Base-by-base conservation (phyloP, 108 stramenopile species). In the Cyclotella atomus region DNA sequence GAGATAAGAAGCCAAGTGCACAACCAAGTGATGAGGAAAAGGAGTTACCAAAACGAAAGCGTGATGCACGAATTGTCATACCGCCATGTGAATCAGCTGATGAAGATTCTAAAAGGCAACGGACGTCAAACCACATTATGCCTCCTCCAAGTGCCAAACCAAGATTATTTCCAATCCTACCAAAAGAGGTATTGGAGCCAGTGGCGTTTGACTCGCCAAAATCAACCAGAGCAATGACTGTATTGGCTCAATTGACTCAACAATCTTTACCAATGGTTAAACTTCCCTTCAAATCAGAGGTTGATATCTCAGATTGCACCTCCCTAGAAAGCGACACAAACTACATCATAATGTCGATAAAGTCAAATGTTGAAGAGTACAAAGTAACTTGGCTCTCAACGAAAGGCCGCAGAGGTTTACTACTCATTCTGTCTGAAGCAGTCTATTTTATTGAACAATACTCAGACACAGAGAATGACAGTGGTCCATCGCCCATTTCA, bases 301-400 rank as follows among this genome's bases (percentile, higher is more conserved):
- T 73, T 1, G 71, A 73, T 36, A 36, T 77, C 24, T 82, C 81
- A 10, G 21, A 36, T 57, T 61, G 28, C 15, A 61, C 43, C 21
- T 65, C 35, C 5, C 23, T 32, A 0, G 43, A 62, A 9, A 50
- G 43, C 28, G 47, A 32, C 21, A 56, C 46, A 17, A 74, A 52
- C 16, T 17, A 59, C 45, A n/a, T 63, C 14, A 14, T 63, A 33
- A 41, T 59, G 71, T 71, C 62, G 33, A 76, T 81, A 23, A 76
- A 65, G 24, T 57, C 30, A 6, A 71, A 65, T 65, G 53, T 44
- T 0, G 65, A 72, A 28, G 23, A 21, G n/a, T 75, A 79, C 49
- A 83, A 77, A 56, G 67, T 75, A 57, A 82, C 81, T 6, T 82
- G 82, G 77, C 83, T 81, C 32, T 68, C 79, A 17, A 76, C 82